Evolutionary conservation across 2,329 filamentous ascomycete species (phyloP), one percentile per base, ranked within the genome.

Genomic region (Fusarium tupiense): DNA sequence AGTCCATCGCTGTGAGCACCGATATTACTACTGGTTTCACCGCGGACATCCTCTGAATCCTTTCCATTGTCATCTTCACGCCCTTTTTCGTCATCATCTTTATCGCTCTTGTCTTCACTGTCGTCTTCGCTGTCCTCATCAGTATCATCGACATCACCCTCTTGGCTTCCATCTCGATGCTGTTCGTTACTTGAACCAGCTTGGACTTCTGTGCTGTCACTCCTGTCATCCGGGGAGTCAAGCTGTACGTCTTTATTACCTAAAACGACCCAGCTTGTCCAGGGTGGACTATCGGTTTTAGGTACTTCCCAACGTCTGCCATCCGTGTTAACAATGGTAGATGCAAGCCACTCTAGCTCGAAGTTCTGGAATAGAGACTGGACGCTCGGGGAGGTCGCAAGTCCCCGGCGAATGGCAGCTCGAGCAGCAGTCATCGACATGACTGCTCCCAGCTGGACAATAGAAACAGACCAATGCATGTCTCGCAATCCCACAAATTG

Each of bases 141-240:
- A 14, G 33, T 14, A 35, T 14, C 33, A 35, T 35, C 33, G 33
- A 35, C 33, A 14, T 35, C 33, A 5, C 33, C 33, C 5, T 35
- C 33, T 35, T 22, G 20, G 19, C 19, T 40, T 40, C 38, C 20
- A 22, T 10, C 7, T 40, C 8, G 38, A 22, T 22, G 19, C 10
- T 9, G 3, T 8, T 14, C 12, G 7, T 14, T 13, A 1, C 20
- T 17, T 40, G 20, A 22, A 13, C 6, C 0, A 40, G 6, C 20
- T 2, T 2, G 2, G 1, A 11, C 38, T 40, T 14, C 20, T 1
- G 11, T 20, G 19, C 12, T 11, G 10, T 13, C 20, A 22, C 11
- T 40, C 2, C 0, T 1, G 3, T 40, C 11, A 31, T 11, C 8
- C 7, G 8, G 2, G 6, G 24, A 19, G n/a, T 26, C 17, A 26